phyloP scores from a whole-genome alignment of 345 rosid species.

The Leavenworthia alabamica region DNA sequence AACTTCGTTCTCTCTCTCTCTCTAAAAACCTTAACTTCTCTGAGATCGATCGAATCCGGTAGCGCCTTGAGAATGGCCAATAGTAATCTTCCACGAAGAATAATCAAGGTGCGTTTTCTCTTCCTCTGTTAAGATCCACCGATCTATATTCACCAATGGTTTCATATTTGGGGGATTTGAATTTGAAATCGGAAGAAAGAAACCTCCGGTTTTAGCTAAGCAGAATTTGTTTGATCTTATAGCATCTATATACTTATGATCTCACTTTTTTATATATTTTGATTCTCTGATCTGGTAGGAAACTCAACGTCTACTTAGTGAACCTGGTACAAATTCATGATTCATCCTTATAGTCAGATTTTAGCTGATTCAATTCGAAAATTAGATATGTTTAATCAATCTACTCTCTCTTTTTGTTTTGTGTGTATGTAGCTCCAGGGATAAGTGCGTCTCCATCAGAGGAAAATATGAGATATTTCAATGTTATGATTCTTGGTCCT shows the following conservation, averaged over 20 bases:
- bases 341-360: background rate
- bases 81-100: constrained; percentile 96
- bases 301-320: constrained; percentile 99
- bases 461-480: constrained; percentile 92
- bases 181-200: background rate
- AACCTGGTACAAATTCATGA: constrained; percentile 68
- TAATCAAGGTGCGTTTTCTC: constrained; percentile 71
- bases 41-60: constrained; percentile 15
- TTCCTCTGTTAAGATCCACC: constrained; percentile 8
- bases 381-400: no score
- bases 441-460: constrained; percentile 97
- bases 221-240: background rate
- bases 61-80: constrained; percentile 54
- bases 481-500: constrained; percentile 98
- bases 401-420: no score
- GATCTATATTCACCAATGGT: background rate
- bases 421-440: no score
- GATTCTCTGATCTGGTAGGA: constrained; percentile 51
- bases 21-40: constrained; percentile 22
- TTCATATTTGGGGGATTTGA: background rate
- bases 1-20: constrained; percentile 12
- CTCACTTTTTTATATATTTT: constrained; percentile 5
- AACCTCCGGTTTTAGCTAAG: background rate
- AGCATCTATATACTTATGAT: background rate
- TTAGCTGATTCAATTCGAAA: background rate